A percentile compares a stretch with the other conserved stretches of the same genome.
Conservation (phyloP, 108 stramenopile genomes). For the Skeletonema menzelii region DNA sequence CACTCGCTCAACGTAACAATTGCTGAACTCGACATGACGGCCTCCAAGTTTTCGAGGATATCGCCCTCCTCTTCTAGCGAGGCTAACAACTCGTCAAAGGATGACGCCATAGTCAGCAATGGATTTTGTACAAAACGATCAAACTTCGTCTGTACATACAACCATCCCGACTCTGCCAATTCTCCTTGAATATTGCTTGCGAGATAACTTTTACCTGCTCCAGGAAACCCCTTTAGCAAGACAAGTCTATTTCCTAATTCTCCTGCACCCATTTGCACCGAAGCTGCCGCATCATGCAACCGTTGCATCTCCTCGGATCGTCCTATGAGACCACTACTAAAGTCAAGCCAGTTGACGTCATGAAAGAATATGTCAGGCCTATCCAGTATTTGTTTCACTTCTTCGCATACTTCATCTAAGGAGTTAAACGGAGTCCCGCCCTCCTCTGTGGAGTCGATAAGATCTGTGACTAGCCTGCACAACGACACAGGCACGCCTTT, state of each 20-base stretch:
- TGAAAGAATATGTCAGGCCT: not conserved
- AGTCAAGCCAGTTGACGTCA: slow-evolving; percentile 5
- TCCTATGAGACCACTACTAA: not conserved
- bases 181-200: not conserved
- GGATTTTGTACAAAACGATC: slow-evolving; percentile 2
- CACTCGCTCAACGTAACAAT: not conserved
- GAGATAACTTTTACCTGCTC: slow-evolving; percentile 1
- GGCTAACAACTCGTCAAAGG: slow-evolving; percentile 2
- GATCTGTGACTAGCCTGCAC: slow-evolving; percentile 3
- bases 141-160: not conserved
- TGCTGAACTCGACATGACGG: not conserved
- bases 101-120: not conserved
- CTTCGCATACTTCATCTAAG: not conserved
- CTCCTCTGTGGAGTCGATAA: not conserved
- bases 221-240: not conserved
- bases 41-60: not conserved
- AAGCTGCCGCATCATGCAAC: not conserved
- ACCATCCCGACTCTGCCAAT: not conserved
- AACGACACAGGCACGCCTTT: not conserved
- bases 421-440: not conserved
- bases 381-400: slow-evolving; percentile 3
- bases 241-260: not conserved
- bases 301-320: not conserved
- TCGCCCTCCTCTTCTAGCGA: not conserved
- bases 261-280: not conserved